phyloP scores from a whole-genome alignment of 768 basidiomycete genomes.

The Tricholoma bakamatsutake region DNA sequence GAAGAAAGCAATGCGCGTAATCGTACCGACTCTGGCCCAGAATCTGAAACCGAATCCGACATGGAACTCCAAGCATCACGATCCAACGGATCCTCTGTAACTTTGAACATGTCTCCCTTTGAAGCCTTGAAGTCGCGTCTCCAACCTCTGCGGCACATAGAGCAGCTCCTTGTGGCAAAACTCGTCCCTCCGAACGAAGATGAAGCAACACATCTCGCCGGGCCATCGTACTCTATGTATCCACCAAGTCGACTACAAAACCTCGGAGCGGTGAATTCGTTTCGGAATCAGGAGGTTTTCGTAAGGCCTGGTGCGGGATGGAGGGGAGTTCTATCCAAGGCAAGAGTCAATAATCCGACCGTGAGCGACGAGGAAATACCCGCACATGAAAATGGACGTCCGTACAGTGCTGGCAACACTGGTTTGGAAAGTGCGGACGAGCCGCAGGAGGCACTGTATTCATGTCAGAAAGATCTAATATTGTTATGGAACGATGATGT shows the following conservation, averaged over 20 bases:
- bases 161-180: constrained; percentile 61
- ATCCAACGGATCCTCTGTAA: constrained; percentile 20
- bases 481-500: constrained; percentile 60
- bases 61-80: constrained; percentile 14
- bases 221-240: constrained; percentile 16
- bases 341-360: constrained; percentile 29
- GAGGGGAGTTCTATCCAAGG: constrained; percentile 53
- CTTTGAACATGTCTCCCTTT: constrained; percentile 29
- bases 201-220: constrained; percentile 38
- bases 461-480: constrained; percentile 59
- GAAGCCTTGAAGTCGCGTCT: constrained; percentile 59
- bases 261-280: constrained; percentile 11
- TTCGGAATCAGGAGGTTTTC: constrained; percentile 47
- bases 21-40: constrained; percentile 15
- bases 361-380: constrained; percentile 14
- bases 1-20: constrained; percentile 2
- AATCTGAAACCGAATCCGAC: constrained; percentile 21
- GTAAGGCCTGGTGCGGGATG: constrained; percentile 62
- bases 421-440: constrained; percentile 49
- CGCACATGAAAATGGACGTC: constrained; percentile 21
- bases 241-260: constrained; percentile 17
- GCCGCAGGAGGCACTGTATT: constrained; percentile 52
- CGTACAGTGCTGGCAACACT: constrained; percentile 40
- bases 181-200: constrained; percentile 67
- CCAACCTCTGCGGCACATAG: constrained; percentile 62